phyloP scores from a whole-genome alignment of 1,284 basidiomycete species.

The Boletus mariae region DNA sequence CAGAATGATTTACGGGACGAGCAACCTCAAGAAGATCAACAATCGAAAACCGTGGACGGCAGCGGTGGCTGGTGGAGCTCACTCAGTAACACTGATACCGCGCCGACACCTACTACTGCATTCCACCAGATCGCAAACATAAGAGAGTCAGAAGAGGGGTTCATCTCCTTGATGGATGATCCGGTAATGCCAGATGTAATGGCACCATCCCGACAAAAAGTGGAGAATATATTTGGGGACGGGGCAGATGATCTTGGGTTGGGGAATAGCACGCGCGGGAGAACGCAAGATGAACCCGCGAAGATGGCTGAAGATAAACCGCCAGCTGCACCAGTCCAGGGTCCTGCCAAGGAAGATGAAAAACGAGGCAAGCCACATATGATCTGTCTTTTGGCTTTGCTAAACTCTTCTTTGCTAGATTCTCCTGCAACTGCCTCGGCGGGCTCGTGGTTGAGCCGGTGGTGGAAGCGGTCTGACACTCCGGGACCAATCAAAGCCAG shows the following conservation, averaged over 20 bases:
- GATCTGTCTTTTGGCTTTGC: background rate
- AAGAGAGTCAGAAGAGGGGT: conserved; percentile 53
- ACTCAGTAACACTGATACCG: conserved; percentile 43
- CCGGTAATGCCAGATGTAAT: conserved; percentile 38
- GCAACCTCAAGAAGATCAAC: conserved; percentile 1
- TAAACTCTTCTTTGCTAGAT: conserved; percentile 20
- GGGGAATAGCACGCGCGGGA: conserved; percentile 64
- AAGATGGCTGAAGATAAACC: conserved; percentile 25
- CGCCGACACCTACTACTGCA: conserved; percentile 62
- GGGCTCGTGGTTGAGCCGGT: conserved; percentile 78
- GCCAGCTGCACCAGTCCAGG: conserved; percentile 7
- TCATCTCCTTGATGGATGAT: conserved; percentile 85
- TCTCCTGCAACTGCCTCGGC: conserved; percentile 31
- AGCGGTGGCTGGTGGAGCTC: conserved; percentile 60
- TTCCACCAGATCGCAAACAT: conserved; percentile 53
- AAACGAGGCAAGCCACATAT: conserved; percentile 20
- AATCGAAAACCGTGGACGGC: conserved; percentile 1
- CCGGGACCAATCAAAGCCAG: conserved; percentile 84
- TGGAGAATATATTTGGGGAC: conserved; percentile 46
- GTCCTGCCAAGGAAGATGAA: conserved; percentile 19
- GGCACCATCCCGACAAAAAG: conserved; percentile 22
- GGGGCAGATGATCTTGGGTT: conserved; percentile 90
- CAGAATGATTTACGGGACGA: conserved; percentile 4
- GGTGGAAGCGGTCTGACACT: conserved; percentile 60
- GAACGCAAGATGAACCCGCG: conserved; percentile 34